phyloP scores from a whole-genome alignment of 2,329 filamentous ascomycete species.

The Aureobasidium vineae region DNA sequence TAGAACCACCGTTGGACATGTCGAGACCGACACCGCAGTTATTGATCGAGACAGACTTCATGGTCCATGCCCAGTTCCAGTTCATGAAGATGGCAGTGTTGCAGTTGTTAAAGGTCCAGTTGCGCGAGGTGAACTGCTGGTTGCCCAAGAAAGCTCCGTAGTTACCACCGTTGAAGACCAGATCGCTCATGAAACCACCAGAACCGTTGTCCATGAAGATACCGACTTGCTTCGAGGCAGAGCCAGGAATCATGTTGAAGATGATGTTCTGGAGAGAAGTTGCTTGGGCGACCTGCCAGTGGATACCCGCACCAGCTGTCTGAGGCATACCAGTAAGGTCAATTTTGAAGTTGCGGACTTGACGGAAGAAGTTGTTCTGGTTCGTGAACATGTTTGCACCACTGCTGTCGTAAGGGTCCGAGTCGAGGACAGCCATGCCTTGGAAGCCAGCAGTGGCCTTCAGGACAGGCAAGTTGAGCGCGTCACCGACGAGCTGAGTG shows the following conservation, averaged over 20 bases:
- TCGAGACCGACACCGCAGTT: constrained; percentile 50
- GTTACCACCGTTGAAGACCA: constrained; percentile 60
- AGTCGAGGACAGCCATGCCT: constrained; percentile 86
- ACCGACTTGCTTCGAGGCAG: constrained; percentile 54
- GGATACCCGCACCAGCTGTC: constrained; percentile 44
- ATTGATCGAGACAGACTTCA: constrained; percentile 49
- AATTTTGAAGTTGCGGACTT: constrained; percentile 55
- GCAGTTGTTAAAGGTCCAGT: constrained; percentile 52
- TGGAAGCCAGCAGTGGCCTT: constrained; percentile 55
- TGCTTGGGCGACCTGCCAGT: constrained; percentile 57
- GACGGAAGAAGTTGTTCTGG: constrained; percentile 56
- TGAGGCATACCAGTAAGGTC: constrained; percentile 45
- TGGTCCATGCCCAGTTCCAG: constrained; percentile 56
- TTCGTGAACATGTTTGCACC: constrained; percentile 45
- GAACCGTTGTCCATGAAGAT: constrained; percentile 62
- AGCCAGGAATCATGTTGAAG: constrained; percentile 55
- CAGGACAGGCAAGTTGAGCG: constrained; percentile 63
- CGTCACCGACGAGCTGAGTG: constrained; percentile 87
- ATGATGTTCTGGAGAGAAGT: constrained; percentile 62
- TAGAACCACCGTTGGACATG: constrained; percentile 47
- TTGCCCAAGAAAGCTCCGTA: constrained; percentile 61
- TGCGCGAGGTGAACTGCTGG: constrained; percentile 60
- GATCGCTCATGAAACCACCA: constrained; percentile 60
- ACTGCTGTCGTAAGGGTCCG: constrained; percentile 72
- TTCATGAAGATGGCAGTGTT: constrained; percentile 54